phyloP scores from a whole-genome alignment of 2,329 filamentous ascomycete species.

The Colletotrichum tanaceti region DNA sequence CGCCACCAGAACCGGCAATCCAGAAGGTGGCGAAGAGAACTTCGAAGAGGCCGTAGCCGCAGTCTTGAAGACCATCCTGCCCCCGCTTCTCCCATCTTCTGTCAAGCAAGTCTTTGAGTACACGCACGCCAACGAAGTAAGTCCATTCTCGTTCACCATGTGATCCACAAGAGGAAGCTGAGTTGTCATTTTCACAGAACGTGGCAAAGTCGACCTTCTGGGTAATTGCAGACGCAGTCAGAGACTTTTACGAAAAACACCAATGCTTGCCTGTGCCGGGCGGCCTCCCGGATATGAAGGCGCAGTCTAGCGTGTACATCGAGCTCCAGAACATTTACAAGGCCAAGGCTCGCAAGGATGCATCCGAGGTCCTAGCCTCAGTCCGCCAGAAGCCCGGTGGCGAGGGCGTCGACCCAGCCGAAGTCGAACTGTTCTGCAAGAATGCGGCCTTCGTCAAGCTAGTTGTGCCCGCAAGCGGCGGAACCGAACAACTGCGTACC shows the following conservation, averaged over 20 bases:
- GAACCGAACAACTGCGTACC: constrained; percentile 61
- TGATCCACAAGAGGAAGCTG: constrained; percentile 30
- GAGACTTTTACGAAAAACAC: constrained; percentile 79
- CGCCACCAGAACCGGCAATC: constrained; percentile 75
- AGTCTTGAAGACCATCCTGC: constrained; percentile 86
- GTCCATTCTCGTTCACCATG: constrained; percentile 55
- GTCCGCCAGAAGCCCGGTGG: constrained; percentile 66
- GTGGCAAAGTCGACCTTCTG: constrained; percentile 78
- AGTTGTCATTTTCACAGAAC: constrained; percentile 46
- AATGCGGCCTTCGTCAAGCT: constrained; percentile 94
- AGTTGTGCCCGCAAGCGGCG: constrained; percentile 67
- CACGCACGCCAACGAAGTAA: constrained; percentile 62
- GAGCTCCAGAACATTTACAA: constrained; percentile 94
- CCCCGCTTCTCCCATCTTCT: constrained; percentile 73
- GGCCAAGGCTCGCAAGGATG: constrained; percentile 81
- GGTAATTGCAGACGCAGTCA: constrained; percentile 85
- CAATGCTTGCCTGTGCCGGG: constrained; percentile 84
- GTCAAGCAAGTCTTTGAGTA: constrained; percentile 84
- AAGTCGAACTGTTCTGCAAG: constrained; percentile 94
- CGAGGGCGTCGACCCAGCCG: constrained; percentile 71
- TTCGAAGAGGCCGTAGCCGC: constrained; percentile 92
- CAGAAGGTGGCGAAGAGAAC: constrained; percentile 94
- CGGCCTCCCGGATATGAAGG: constrained; percentile 96
- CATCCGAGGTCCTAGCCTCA: constrained; percentile 76
- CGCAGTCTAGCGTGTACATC: constrained; percentile 89